Conservation (phyloP, 2,329 filamentous ascomycete species). For the Talaromyces funiculosus region DNA sequence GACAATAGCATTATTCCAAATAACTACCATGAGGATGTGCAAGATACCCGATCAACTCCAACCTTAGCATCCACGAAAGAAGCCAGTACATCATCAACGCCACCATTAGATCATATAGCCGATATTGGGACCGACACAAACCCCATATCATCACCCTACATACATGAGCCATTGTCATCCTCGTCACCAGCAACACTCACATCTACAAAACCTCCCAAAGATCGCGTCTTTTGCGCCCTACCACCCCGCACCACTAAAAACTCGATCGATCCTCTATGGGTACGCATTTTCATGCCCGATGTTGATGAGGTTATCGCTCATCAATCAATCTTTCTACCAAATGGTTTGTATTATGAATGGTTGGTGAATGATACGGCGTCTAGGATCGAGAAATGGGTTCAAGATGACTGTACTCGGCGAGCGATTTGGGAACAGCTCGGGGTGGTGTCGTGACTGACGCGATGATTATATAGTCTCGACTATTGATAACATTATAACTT, state of each 20-base stretch:
- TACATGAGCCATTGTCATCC: neutral
- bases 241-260: constrained; percentile 35
- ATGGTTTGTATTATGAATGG: constrained; percentile 64
- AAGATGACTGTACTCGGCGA: constrained; percentile 17
- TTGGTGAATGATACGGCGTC: constrained; percentile 70
- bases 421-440: constrained; percentile 12
- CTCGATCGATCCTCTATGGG: constrained; percentile 61
- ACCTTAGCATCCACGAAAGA: neutral
- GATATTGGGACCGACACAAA: neutral
- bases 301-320: constrained; percentile 84
- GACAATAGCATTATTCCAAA: neutral
- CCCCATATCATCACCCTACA: neutral
- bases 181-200: neutral
- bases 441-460: neutral
- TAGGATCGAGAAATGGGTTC: constrained; percentile 63
- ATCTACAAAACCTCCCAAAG: constrained; percentile 38
- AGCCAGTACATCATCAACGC: neutral
- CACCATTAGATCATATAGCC: neutral
- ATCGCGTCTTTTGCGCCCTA: constrained; percentile 73
- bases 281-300: constrained; percentile 71
- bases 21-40: neutral
- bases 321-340: constrained; percentile 69
- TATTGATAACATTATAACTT: neutral
- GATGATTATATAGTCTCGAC: neutral
- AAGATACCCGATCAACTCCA: neutral